Percentiles rank a stretch among this genome's conserved stretches.
phyloP scores from a whole-genome alignment of 129 eudicot genomes.

The Artemisia argyi region DNA sequence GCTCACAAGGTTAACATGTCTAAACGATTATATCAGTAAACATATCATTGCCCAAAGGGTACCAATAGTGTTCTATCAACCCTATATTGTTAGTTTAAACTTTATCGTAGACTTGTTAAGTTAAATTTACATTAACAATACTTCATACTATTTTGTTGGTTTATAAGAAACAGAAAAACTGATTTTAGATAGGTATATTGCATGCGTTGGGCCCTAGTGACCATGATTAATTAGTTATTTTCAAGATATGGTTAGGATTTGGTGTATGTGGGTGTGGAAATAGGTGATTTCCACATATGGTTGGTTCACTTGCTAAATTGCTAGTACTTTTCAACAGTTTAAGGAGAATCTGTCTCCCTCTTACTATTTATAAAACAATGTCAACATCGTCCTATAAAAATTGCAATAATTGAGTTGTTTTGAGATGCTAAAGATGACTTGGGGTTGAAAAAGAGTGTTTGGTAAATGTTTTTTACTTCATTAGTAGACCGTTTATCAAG shows the following conservation, averaged over 20 bases:
- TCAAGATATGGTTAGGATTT: conserved; percentile 25
- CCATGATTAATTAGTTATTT: conserved; percentile 10
- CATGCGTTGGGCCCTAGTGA: conserved; percentile 8
- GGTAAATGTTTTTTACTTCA: too few relatives aligned
- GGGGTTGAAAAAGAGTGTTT: too few relatives aligned
- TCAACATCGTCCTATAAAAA: conserved; percentile 12
- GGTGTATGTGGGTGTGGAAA: neutral
- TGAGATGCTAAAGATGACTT: neutral
- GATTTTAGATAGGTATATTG: conserved; percentile 9
- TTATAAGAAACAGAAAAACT: neutral
- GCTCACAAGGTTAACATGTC: too few relatives aligned
- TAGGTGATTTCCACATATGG: conserved; percentile 1
- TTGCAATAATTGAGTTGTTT: conserved; percentile 4
- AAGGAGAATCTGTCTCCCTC: conserved; percentile 19
- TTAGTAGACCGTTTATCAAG: too few relatives aligned
- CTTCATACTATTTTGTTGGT: neutral
- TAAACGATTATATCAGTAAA: too few relatives aligned
- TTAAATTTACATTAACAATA: neutral
- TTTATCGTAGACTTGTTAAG: too few relatives aligned
- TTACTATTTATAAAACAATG: conserved; percentile 2
- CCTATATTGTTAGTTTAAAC: too few relatives aligned
- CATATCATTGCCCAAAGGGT: too few relatives aligned
- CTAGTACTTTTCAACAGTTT: conserved; percentile 23
- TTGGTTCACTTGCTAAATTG: conserved; percentile 23
- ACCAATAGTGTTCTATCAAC: too few relatives aligned